Base-by-base conservation (phyloP, 768 basidiomycete species). In the Pulveroboletus frians region DNA sequence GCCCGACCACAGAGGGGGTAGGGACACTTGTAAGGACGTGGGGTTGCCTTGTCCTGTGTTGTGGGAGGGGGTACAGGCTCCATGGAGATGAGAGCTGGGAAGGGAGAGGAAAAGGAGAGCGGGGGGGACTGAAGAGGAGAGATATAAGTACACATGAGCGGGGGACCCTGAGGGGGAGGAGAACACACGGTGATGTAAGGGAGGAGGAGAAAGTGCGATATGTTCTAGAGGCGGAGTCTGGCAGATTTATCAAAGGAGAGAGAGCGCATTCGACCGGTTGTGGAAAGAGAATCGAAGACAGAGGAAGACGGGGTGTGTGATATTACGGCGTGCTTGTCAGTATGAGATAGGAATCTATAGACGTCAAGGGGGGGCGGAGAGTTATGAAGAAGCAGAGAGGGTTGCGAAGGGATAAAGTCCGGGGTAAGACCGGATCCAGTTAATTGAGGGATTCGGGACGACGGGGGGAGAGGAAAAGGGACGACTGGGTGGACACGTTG, bases 1-100 rank as follows among this genome's bases (percentile, higher is more conserved):
- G 95, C 92, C n/a, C 92, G 78, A 23, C 90, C 91, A 64, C 95
- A 99, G 27, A 90, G 78, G 4, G 76, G 77, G 67, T 88, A 90
- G 3, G 95, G 95, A 66, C 95, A 99, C 66, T 97, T 98, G 83
- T 97, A 99, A 0, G 95, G 95, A 50, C 93, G 70, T 0, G 83
- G 68, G 35, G 70, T 68, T 23, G 67, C 56, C 62, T 76, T 76
- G 29, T 76, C 75, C 36, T 67, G 61, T 0, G 54, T 37, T 14
- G 51, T 20, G 20, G 54, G 37, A 9, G 43, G 42, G 5, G 44
- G 51, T 5, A 48, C 23, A 29, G 52, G 27, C 11, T 67, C 67
- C 66, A 67, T 67, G 43, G 65, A 21, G 14, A 44, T 41, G 50
- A 34, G 49, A 3, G 51, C 34, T 39, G 53, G 51, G 46, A 51